phyloP scores from a whole-genome alignment of 306 rosid species.

The Trifolium subterraneum region DNA sequence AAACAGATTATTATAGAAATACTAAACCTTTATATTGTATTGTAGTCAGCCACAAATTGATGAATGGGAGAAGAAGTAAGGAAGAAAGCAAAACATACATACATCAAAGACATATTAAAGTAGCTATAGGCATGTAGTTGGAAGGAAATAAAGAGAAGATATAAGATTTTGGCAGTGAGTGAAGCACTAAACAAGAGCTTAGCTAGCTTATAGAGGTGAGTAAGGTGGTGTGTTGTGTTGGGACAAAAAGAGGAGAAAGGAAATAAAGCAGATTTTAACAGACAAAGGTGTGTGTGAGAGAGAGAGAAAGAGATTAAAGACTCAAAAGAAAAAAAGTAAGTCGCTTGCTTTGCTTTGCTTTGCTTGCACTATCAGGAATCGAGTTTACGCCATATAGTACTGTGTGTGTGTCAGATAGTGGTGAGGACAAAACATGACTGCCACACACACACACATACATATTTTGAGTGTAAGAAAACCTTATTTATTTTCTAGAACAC shows the following conservation, averaged over 20 bases:
- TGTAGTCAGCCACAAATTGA: neutral
- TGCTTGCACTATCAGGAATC: constrained; percentile 82
- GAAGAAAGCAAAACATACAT: no score
- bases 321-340: constrained; percentile 7
- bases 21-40: neutral
- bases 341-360: constrained; percentile 52
- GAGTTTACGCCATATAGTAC: constrained; percentile 64
- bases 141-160: neutral
- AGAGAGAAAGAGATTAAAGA: constrained; percentile 11
- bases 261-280: constrained; percentile 45
- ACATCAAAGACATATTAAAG: no score
- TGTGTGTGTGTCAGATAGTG: constrained; percentile 65
- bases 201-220: constrained; percentile 49
- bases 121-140: neutral
- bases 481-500: no score
- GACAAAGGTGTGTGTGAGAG: constrained; percentile 24
- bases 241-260: constrained; percentile 27
- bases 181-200: constrained; percentile 62
- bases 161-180: constrained; percentile 46
- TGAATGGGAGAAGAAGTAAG: neutral
- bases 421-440: constrained; percentile 47
- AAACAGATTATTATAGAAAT: no score
- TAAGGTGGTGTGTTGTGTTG: constrained; percentile 4
- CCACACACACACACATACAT: neutral
- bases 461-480: no score